phyloP scores from a whole-genome alignment of 1,139 yeast genomes.

The Pichia sp. region DNA sequence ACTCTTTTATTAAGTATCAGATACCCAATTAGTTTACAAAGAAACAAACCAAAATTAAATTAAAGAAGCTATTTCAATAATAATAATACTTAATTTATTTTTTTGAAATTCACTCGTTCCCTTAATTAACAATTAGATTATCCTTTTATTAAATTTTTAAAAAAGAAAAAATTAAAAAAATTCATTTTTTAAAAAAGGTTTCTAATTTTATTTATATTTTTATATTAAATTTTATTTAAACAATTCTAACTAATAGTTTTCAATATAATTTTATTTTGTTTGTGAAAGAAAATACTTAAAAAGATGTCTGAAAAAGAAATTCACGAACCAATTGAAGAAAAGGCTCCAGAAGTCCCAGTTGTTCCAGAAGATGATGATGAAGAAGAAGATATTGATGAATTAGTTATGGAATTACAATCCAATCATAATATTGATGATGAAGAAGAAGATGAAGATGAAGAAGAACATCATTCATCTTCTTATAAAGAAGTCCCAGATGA shows the following conservation, averaged over 20 bases:
- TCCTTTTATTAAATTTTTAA: too few relatives aligned
- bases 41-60: too few relatives aligned
- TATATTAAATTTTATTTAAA: not conserved
- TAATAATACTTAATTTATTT: not conserved
- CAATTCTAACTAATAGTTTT: not conserved
- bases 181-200: too few relatives aligned
- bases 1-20: conserved; percentile 14
- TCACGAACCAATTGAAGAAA: conserved; percentile 17
- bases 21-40: conserved; percentile 8
- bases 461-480: conserved; percentile 37
- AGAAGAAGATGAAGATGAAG: conserved; percentile 44
- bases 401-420: conserved; percentile 85
- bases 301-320: conserved; percentile 17
- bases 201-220: not conserved
- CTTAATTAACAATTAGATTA: too few relatives aligned
- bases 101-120: conserved; percentile 4
- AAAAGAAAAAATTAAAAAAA: too few relatives aligned
- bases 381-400: conserved; percentile 59
- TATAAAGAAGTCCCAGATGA: conserved; percentile 82
- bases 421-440: conserved; percentile 39
- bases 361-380: conserved; percentile 20
- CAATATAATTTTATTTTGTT: not conserved
- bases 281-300: not conserved
- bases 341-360: conserved; percentile 10
- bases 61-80: too few relatives aligned